A percentile compares a stretch with the other conserved stretches of the same genome.
phyloP scores from a whole-genome alignment of 2,329 filamentous ascomycete species.

The Sarocladium strictum region DNA sequence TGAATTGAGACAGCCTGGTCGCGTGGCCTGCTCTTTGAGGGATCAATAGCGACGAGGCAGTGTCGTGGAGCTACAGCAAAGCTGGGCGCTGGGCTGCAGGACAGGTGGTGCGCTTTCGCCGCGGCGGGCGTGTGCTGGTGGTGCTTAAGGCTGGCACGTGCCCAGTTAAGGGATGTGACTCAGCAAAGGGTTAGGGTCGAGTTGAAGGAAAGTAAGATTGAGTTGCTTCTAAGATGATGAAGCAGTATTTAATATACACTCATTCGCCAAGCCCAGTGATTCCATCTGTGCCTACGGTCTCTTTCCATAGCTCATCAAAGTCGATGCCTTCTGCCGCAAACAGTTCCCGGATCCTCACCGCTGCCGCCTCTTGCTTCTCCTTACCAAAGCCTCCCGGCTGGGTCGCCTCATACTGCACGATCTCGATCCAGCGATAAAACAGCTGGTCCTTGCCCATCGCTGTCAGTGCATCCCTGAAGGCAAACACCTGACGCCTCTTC shows the following conservation, averaged over 20 bases:
- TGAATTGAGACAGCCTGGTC: background rate
- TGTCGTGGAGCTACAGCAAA: conserved; percentile 4
- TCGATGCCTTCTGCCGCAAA: conserved; percentile 73
- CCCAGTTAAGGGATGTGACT: background rate
- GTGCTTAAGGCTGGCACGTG: background rate
- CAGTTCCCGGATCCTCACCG: conserved; percentile 66
- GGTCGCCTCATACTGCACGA: conserved; percentile 81
- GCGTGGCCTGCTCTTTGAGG: conserved; percentile 6
- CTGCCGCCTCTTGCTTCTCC: conserved; percentile 66
- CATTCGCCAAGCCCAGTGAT: conserved; percentile 5
- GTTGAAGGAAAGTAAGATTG: background rate
- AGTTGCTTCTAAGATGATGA: too few species aligned
- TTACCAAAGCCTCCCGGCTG: conserved; percentile 71
- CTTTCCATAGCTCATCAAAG: conserved; percentile 74
- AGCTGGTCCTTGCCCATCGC: conserved; percentile 78
- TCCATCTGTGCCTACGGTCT: conserved; percentile 40
- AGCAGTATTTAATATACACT: too few species aligned
- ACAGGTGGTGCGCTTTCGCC: background rate
- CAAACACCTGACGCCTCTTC: conserved; percentile 66
- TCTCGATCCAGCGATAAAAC: conserved; percentile 89
- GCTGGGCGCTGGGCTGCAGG: background rate
- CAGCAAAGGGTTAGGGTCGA: conserved; percentile 1
- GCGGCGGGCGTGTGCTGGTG: background rate
- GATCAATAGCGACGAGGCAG: conserved; percentile 6
- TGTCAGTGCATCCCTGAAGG: conserved; percentile 70